phyloP scores from a whole-genome alignment of 225 moss, liverwort and hornwort species.

The Antitrichia curtipendula region DNA sequence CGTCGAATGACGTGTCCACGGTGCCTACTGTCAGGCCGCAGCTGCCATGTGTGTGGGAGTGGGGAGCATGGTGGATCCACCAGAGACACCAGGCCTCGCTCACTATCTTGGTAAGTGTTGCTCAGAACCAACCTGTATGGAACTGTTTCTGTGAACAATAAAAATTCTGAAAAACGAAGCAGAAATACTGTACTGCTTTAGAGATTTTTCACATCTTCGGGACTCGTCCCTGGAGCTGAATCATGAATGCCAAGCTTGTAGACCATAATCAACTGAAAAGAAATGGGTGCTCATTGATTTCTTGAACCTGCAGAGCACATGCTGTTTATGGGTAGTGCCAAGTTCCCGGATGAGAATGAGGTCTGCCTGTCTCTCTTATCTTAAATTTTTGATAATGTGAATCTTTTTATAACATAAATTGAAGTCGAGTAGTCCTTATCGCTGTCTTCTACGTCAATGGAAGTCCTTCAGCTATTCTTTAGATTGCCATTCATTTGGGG shows the following conservation, averaged over 20 bases:
- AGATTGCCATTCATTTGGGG: background rate
- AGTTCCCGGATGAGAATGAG: constrained; percentile 49
- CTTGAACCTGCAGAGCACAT: constrained; percentile 38
- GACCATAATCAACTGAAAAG: background rate
- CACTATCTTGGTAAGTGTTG: constrained; percentile 47
- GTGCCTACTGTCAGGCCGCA: constrained; percentile 30
- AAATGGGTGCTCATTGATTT: background rate
- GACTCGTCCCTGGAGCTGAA: background rate
- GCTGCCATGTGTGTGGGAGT: constrained; percentile 65
- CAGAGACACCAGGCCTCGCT: constrained; percentile 39
- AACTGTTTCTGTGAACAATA: background rate
- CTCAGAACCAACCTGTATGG: background rate
- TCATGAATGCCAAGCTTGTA: background rate
- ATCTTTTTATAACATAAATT: background rate
- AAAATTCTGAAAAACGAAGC: background rate
- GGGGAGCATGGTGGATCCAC: constrained; percentile 46
- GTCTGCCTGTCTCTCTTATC: background rate
- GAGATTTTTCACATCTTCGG: background rate
- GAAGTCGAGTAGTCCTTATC: background rate
- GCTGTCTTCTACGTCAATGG: background rate
- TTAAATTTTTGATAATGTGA: background rate
- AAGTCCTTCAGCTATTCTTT: background rate
- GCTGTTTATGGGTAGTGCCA: constrained; percentile 55
- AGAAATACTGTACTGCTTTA: background rate
- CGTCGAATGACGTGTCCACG: background rate